Conservation (phyloP, 2,329 filamentous ascomycete genomes). For the Talaromyces marneffei region DNA sequence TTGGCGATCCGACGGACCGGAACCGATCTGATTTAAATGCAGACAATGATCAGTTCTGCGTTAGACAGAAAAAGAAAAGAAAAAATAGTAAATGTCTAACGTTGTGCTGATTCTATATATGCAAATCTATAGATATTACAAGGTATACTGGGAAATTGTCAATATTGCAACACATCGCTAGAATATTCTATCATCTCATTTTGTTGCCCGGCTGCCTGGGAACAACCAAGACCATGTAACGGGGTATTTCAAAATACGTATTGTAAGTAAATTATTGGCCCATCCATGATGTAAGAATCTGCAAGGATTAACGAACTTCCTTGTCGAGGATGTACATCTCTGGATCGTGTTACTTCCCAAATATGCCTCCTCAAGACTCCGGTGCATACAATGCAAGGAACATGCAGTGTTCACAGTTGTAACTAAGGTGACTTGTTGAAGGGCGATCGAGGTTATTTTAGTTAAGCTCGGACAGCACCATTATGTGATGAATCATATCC, state of each 20-base stretch:
- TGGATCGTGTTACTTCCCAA: not conserved
- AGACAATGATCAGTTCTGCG: not conserved
- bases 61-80: not conserved
- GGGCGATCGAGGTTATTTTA: not conserved
- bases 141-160: not conserved
- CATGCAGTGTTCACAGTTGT: not conserved
- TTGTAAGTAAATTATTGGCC: not conserved
- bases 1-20: conserved; percentile 4
- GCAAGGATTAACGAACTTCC: conserved; percentile 8
- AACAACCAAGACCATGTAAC: not conserved
- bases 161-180: not conserved
- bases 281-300: conserved; percentile 14
- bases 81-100: not conserved
- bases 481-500: not conserved
- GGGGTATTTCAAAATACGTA: not conserved
- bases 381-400: conserved; percentile 6
- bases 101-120: not conserved
- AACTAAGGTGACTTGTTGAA: not conserved
- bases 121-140: not conserved
- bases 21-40: not conserved
- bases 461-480: not conserved
- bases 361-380: not conserved
- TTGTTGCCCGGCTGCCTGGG: not conserved
- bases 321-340: not conserved
- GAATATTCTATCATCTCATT: not conserved